Percentiles rank a stretch among this genome's conserved stretches.
Conservation (phyloP, 176 grass and related monocot genomes). For the Rhynchospora tenuis region DNA sequence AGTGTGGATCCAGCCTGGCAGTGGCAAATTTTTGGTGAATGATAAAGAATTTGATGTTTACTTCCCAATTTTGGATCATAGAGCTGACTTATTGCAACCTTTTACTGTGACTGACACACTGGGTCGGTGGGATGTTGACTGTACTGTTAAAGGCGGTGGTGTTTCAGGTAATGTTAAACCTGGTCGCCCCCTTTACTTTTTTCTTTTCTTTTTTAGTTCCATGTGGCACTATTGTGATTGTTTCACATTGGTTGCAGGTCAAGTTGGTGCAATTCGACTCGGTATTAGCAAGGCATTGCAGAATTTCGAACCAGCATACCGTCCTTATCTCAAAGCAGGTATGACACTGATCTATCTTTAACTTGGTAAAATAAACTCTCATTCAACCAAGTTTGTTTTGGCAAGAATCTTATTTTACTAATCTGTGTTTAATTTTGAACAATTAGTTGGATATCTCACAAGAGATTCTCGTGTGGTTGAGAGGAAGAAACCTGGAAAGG, state of each 20-base stretch:
- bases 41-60: slow-evolving; percentile 92
- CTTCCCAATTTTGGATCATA: slow-evolving; percentile 84
- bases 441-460: slow-evolving; percentile 80
- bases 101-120: slow-evolving; percentile 78
- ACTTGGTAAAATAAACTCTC: background rate
- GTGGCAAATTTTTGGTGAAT: slow-evolving; percentile 86
- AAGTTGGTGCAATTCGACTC: slow-evolving; percentile 87
- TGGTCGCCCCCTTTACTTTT: background rate
- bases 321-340: slow-evolving; percentile 94
- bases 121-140: slow-evolving; percentile 65
- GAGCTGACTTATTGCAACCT: slow-evolving; percentile 82
- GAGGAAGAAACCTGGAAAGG: slow-evolving; percentile 94
- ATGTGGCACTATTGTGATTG: background rate
- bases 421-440: background rate
- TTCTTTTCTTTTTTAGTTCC: background rate
- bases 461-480: slow-evolving; percentile 85
- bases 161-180: slow-evolving; percentile 60
- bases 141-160: slow-evolving; percentile 89
- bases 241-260: slow-evolving; percentile 35
- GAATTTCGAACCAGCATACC: slow-evolving; percentile 79
- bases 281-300: slow-evolving; percentile 94
- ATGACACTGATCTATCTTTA: slow-evolving; percentile 15
- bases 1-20: slow-evolving; percentile 82
- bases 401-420: background rate
- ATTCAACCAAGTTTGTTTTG: background rate